Conservation (phyloP, 441 rosid genomes). For the Syzygium malaccense region DNA sequence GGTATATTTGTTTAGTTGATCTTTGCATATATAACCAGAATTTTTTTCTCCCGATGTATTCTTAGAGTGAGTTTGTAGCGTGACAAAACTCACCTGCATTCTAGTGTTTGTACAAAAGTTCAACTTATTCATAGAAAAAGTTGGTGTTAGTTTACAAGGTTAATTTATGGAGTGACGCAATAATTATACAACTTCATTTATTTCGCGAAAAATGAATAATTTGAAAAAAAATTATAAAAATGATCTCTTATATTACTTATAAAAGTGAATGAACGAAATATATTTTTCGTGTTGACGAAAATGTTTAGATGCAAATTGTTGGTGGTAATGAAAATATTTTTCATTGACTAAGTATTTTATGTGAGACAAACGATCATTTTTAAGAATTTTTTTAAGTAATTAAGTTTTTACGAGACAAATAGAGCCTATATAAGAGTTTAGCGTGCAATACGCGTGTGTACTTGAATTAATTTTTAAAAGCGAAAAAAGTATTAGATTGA, state of each 20-base stretch:
- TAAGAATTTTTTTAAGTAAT: not conserved
- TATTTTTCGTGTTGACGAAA: fast-evolving
- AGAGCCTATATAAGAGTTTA: not conserved
- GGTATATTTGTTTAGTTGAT: not conserved
- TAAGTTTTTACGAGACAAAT: fast-evolving
- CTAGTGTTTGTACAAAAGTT: not conserved
- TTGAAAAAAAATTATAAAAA: not conserved
- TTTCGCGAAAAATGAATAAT: not conserved
- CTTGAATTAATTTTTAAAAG: not conserved
- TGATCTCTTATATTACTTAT: not conserved
- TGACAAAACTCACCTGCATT: not conserved
- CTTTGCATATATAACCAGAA: not conserved
- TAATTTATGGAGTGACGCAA: not conserved
- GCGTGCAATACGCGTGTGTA: fast-evolving
- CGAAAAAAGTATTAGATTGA: not conserved
- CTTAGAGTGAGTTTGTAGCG: not conserved
- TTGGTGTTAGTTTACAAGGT: not conserved
- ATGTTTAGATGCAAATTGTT: not conserved
- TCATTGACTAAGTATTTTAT: not conserved
- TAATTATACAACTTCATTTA: not conserved
- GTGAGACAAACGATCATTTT: not conserved
- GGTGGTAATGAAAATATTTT: not conserved
- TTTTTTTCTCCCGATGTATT: not conserved
- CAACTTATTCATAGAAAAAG: not conserved
- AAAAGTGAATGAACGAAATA: not conserved